Evolutionary conservation across 805 yeast genomes (phyloP).

Genomic region (Yarrowia porcina): DNA sequence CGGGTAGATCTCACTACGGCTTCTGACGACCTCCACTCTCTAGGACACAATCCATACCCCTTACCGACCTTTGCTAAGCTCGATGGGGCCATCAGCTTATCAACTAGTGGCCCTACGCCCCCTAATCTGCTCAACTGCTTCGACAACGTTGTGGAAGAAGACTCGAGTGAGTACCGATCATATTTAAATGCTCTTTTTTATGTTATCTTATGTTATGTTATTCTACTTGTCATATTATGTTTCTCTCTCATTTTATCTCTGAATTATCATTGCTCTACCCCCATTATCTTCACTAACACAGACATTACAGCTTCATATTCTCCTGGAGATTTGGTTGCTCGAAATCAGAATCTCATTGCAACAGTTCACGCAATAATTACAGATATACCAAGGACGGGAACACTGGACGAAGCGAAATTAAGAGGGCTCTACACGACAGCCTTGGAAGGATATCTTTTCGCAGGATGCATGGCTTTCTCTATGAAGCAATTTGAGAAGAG

Average conservation of each 20-base stretch:
- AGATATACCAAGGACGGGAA: not conserved
- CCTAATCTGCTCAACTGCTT: not conserved
- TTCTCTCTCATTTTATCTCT: not conserved
- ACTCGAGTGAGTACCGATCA: not conserved
- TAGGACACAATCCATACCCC: constrained; percentile 6
- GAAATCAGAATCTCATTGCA: not conserved
- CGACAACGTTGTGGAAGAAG: constrained; percentile 1
- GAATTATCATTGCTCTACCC: not conserved
- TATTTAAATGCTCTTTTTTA: not conserved
- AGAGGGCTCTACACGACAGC: not conserved
- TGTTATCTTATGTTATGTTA: not conserved
- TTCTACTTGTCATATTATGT: not conserved
- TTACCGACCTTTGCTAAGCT: not conserved
- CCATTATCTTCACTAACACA: not conserved
- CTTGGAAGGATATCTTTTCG: constrained; percentile 31
- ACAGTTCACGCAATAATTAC: not conserved
- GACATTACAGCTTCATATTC: not conserved
- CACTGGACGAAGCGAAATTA: not conserved
- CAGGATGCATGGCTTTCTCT: constrained; percentile 33
- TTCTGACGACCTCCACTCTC: not conserved
- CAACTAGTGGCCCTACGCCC: not conserved
- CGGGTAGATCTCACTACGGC: not conserved
- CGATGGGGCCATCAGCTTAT: not conserved
- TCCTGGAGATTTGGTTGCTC: not conserved
- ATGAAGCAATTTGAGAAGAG: constrained; percentile 27